A percentile compares a stretch with the other conserved stretches of the same genome.
Conservation (phyloP, 768 basidiomycete species). For the Gloeopeniophorella convolvens region DNA sequence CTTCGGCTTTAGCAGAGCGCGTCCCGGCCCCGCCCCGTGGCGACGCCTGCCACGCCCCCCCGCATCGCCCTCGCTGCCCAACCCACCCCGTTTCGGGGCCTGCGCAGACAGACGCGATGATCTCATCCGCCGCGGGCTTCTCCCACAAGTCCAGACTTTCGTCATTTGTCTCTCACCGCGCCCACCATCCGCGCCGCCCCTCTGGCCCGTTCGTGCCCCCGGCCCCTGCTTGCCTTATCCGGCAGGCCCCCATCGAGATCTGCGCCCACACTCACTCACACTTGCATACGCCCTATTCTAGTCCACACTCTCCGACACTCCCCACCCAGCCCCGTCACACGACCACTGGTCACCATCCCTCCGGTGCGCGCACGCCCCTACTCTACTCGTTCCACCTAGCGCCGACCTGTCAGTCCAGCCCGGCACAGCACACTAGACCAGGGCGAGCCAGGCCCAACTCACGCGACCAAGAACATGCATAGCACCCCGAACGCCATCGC, state of each 20-base stretch:
- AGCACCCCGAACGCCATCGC: slow-evolving; percentile 87
- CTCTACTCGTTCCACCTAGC: slow-evolving; percentile 74
- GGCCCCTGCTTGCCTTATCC: too few species aligned
- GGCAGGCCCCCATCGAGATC: slow-evolving; percentile 14
- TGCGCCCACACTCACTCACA: not conserved
- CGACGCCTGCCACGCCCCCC: slow-evolving; percentile 23
- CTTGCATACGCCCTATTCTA: slow-evolving; percentile 4
- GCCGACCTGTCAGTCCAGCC: slow-evolving; percentile 16
- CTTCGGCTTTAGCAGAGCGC: slow-evolving; percentile 28
- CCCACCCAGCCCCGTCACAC: slow-evolving; percentile 13
- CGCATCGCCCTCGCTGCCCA: slow-evolving; percentile 33
- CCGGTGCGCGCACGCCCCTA: slow-evolving; percentile 11
- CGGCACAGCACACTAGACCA: slow-evolving; percentile 6
- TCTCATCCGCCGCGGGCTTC: too few species aligned
- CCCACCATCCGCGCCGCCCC: not conserved
- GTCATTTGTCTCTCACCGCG: not conserved
- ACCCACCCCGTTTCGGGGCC: too few species aligned
- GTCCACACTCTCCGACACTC: not conserved
- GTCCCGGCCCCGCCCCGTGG: too few species aligned
- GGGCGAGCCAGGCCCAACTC: slow-evolving; percentile 41
- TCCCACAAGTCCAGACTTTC: not conserved
- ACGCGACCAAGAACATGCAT: slow-evolving; percentile 93
- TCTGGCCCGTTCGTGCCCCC: too few species aligned
- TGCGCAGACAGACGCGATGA: not conserved
- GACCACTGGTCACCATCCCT: slow-evolving; percentile 3